phyloP scores from a whole-genome alignment of 345 rosid genomes.

The Acer yangbiense region DNA sequence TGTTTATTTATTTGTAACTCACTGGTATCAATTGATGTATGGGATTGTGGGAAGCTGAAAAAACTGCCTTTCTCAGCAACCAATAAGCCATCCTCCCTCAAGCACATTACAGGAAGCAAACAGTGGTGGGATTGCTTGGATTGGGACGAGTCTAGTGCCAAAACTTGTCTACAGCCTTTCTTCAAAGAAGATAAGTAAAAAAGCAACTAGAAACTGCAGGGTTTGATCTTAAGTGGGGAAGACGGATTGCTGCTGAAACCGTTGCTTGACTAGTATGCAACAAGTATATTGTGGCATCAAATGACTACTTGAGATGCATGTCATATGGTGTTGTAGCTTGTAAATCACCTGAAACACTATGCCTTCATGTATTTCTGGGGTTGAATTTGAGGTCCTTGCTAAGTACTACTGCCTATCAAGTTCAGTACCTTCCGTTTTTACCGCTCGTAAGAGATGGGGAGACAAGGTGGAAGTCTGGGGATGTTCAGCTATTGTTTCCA shows the following conservation, averaged over 20 bases:
- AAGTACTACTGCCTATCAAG: no score
- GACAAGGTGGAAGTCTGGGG: no score
- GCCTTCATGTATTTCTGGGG: no score
- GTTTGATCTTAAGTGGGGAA: neutral
- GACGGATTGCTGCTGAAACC: neutral
- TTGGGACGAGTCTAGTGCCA: constrained; percentile 3
- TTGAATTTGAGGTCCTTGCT: no score
- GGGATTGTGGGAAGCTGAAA: constrained; percentile 18
- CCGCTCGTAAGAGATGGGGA: no score
- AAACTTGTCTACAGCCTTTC: neutral
- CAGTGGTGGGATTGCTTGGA: constrained; percentile 20
- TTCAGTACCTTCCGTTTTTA: no score
- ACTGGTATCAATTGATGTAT: constrained; percentile 8
- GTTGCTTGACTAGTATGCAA: no score
- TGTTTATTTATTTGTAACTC: neutral
- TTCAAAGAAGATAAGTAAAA: constrained; percentile 12
- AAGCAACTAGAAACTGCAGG: neutral
- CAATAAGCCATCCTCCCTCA: constrained; percentile 3
- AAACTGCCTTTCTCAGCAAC: constrained; percentile 12
- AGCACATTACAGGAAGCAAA: constrained; percentile 7
- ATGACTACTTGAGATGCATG: no score
- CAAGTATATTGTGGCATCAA: no score
- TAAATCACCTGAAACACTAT: no score
- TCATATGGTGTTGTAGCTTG: no score
- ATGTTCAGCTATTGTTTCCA: no score